These are phyloP conservation scores for Penicillium corylophilum DNA, from an alignment of 2,329 filamentous ascomycete genomes.

Conservation along the genomic window DNA sequence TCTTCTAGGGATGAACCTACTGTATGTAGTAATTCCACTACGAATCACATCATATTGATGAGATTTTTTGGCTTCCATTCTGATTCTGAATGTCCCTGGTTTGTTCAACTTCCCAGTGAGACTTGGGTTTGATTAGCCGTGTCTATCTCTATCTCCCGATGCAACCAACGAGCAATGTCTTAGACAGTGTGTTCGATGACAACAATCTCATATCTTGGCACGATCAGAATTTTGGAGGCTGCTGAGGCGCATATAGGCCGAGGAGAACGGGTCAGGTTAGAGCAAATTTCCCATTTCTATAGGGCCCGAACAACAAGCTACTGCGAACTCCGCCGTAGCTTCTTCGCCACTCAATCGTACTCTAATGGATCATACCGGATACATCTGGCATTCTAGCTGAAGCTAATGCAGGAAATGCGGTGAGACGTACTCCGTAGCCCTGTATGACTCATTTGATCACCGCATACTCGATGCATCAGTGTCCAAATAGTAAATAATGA, in stretches of 20 bases:
- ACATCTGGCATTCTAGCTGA: neutral
- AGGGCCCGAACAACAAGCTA: neutral
- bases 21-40: neutral
- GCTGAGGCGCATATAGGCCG: neutral
- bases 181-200: constrained; percentile 17
- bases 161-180: constrained; percentile 12
- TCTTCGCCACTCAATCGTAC: neutral
- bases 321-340: neutral
- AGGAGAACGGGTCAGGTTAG: neutral
- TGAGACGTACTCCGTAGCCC: neutral
- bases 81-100: neutral
- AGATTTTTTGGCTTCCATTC: neutral
- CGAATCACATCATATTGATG: neutral
- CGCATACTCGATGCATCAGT: neutral
- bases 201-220: neutral
- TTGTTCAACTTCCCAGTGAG: constrained; percentile 10
- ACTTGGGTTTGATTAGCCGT: constrained; percentile 9
- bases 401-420: neutral
- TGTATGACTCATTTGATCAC: neutral
- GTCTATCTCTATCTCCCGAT: constrained; percentile 11
- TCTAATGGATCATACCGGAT: neutral
- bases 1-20: constrained; percentile 5
- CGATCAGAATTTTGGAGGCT: neutral
- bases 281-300: neutral
- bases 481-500: neutral